Conservation (phyloP, 2,329 filamentous ascomycete genomes). For the Teratosphaeria nubilosa region DNA sequence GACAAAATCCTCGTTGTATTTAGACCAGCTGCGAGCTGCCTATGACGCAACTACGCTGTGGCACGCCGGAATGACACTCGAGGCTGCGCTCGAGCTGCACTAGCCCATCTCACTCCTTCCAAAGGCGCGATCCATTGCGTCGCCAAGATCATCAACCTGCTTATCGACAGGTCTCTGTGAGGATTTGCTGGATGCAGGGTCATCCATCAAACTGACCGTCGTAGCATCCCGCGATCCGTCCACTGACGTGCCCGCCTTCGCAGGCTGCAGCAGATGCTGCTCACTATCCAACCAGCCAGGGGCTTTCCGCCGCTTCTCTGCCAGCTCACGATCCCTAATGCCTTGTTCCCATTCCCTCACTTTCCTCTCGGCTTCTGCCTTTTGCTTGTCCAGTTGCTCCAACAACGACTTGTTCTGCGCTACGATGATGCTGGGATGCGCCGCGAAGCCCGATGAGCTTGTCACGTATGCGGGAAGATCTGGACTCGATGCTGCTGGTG, state of each 20-base stretch:
- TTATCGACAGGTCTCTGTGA: conserved; percentile 8
- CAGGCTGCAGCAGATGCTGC: conserved; percentile 57
- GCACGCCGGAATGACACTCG: not conserved
- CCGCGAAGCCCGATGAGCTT: conserved; percentile 64
- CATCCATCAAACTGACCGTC: conserved; percentile 18
- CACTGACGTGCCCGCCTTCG: conserved; percentile 30
- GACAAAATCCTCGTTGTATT: not conserved
- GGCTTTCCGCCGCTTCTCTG: conserved; percentile 69
- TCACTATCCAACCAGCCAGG: conserved; percentile 75
- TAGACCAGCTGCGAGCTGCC: not conserved
- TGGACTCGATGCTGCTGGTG: conserved; percentile 25
- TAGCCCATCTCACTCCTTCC: conserved; percentile 23
- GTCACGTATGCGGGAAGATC: conserved; percentile 59
- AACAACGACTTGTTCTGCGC: conserved; percentile 70
- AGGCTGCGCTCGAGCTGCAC: not conserved
- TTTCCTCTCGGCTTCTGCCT: conserved; percentile 56
- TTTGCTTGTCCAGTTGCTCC: conserved; percentile 60
- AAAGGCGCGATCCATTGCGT: conserved; percentile 28
- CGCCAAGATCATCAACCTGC: conserved; percentile 23
- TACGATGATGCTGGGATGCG: conserved; percentile 78
- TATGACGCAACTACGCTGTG: not conserved
- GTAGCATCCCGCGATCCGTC: conserved; percentile 1
- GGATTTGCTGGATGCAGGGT: conserved; percentile 3
- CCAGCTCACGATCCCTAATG: conserved; percentile 56
- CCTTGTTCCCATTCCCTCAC: conserved; percentile 61